Evolutionary conservation across 2,329 filamentous ascomycete species (phyloP).

Genomic region (Cylindrodendrum hubeiense): DNA sequence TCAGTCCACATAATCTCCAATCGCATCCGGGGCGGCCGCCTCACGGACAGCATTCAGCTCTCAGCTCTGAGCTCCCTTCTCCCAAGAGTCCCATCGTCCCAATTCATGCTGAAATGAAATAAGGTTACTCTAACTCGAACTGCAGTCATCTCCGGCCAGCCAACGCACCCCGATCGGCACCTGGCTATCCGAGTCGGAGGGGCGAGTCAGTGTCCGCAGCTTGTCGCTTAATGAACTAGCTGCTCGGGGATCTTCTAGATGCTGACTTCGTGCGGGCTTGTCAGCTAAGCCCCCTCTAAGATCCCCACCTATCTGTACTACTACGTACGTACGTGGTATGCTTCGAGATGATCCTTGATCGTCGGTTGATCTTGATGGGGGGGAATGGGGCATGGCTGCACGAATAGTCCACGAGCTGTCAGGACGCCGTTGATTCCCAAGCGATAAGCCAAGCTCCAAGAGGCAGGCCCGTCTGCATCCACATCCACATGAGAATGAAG

Average conservation of each 20-base stretch:
- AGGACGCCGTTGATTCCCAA: not conserved
- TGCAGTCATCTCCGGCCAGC: constrained; percentile 18
- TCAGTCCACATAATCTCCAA: constrained; percentile 20
- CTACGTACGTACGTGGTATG: not conserved
- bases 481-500: not conserved
- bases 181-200: constrained; percentile 4
- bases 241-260: not conserved
- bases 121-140: constrained; percentile 23
- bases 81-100: not conserved
- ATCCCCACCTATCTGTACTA: not conserved
- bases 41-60: constrained; percentile 1
- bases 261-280: not conserved
- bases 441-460: constrained; percentile 11
- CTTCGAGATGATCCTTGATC: constrained; percentile 3
- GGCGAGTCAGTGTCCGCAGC: not conserved
- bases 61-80: constrained; percentile 1
- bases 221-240: not conserved
- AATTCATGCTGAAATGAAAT: constrained; percentile 11
- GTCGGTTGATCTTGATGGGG: constrained; percentile 1
- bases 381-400: constrained; percentile 3
- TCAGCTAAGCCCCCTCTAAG: not conserved
- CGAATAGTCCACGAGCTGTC: not conserved
- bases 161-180: constrained; percentile 7
- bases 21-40: constrained; percentile 16
- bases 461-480: not conserved